Conservation (phyloP, 345 rosid genomes). For the Camelina laxa region DNA sequence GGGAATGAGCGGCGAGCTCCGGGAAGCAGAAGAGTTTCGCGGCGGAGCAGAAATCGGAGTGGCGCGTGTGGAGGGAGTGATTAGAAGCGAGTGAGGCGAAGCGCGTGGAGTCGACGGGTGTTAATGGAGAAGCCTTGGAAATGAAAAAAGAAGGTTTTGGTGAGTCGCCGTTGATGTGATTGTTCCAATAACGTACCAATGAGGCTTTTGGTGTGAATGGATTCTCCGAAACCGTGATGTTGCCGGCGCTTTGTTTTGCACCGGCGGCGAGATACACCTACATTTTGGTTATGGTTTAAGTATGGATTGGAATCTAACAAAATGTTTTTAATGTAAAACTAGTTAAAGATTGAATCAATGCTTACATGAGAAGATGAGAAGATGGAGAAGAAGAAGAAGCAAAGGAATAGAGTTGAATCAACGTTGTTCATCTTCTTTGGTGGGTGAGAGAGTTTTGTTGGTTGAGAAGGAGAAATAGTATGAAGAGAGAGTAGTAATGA, state of each 20-base stretch:
- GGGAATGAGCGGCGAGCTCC: slow-evolving; percentile 46
- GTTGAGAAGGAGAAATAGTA: slow-evolving; percentile 39
- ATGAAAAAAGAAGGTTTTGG: slow-evolving; percentile 67
- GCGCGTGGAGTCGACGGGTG: slow-evolving; percentile 60
- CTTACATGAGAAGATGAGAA: slow-evolving; percentile 34
- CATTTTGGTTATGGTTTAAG: not conserved
- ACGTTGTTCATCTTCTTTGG: slow-evolving; percentile 34
- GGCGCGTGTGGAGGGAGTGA: slow-evolving; percentile 56
- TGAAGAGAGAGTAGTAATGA: slow-evolving; percentile 38
- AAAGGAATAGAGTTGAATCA: slow-evolving; percentile 29
- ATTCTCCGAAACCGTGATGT: slow-evolving; percentile 36
- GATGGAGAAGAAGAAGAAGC: slow-evolving; percentile 21
- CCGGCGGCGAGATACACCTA: slow-evolving; percentile 39
- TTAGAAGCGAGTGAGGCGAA: slow-evolving; percentile 71
- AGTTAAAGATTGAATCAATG: not conserved
- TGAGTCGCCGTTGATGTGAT: slow-evolving; percentile 50
- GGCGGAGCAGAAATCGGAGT: slow-evolving; percentile 68
- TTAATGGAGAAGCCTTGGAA: slow-evolving; percentile 80
- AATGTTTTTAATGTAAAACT: not conserved
- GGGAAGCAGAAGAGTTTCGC: slow-evolving; percentile 89
- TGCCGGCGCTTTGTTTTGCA: slow-evolving; percentile 24
- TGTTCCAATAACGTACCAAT: slow-evolving; percentile 84
- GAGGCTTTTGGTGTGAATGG: slow-evolving; percentile 80
- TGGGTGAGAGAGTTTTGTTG: slow-evolving; percentile 15
- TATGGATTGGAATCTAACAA: not conserved